Base-by-base conservation (phyloP, 768 basidiomycete genomes). In the Leccinum obscurum region DNA sequence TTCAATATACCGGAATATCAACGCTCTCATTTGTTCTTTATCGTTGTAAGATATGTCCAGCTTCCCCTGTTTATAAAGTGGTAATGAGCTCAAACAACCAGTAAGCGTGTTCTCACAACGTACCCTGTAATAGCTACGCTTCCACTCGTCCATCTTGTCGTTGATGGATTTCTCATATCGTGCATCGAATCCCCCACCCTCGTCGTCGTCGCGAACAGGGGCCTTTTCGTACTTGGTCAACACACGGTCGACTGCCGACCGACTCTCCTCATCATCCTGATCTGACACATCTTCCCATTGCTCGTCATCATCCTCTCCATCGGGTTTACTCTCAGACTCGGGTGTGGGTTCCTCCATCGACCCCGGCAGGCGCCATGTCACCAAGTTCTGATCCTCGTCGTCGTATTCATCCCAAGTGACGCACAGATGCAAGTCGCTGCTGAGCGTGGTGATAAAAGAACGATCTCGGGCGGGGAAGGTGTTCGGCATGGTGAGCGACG, bases 331-430 rank as follows among this genome's bases (percentile, higher is more conserved):
- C 14, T 75, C 80, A 24, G 53, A 59, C 60, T 67, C 76, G 22
- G 67, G 70, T 52, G 71, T 53, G 48, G 74, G 68, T 53, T 80
- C 74, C 55, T 77, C 76, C 39, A 69, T 55, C 20, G 74, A 75
- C 8, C 77, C 79, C 2, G 89, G 88, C 62, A 90, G 79, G 49
- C 83, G 72, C 79, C 82, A 85, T 20, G 87, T 88, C 46, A 91
- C 84, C 26, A 95, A 69, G 66, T 92, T 92, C 69, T 85, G 80
- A 61, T 92, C 91, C 51, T 92, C 78, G 7, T 90, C 90, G 62
- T 95, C 90, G 65, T 87, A 95, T 70, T 95, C 95, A 70, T 98
- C 96, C 93, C 95, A 99, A n/a, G 88, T 79, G 28, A 95, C 70
- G 22, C 75, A 81, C 13, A 98, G 81, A 69, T 92, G 87, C 49